Evolutionary conservation across 345 rosid species (phyloP).

Genomic region (Acer campestre): DNA sequence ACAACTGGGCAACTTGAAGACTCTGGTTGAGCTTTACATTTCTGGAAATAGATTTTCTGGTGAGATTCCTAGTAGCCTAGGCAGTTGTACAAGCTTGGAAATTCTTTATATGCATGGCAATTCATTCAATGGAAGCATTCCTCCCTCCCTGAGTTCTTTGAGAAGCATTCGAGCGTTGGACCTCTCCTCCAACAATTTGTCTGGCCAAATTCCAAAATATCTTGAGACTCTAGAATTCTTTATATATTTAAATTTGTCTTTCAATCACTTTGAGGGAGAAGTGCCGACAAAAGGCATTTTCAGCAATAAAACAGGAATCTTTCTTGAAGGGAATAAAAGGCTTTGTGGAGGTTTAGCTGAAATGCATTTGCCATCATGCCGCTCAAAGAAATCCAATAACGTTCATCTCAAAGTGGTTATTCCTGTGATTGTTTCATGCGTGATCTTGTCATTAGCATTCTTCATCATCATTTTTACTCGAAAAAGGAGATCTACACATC

Average conservation of each 20-base stretch:
- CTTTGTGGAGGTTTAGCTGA: slow-evolving; percentile 18
- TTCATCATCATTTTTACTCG: not conserved
- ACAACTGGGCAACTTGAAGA: slow-evolving; percentile 7
- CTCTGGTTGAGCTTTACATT: not conserved
- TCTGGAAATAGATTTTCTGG: not conserved
- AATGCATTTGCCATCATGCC: slow-evolving; percentile 19
- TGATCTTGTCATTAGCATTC: not conserved
- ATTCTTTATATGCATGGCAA: slow-evolving; percentile 1
- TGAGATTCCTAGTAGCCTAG: slow-evolving; percentile 20
- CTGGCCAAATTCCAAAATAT: slow-evolving; percentile 12
- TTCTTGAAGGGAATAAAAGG: slow-evolving; percentile 15
- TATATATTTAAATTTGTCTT: slow-evolving; percentile 10
- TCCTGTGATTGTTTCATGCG: not conserved
- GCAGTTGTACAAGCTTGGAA: slow-evolving; percentile 5
- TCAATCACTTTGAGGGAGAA: slow-evolving; percentile 17
- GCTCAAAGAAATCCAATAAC: slow-evolving; percentile 9
- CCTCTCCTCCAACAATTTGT: slow-evolving; percentile 21
- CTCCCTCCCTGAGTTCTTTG: slow-evolving; percentile 18
- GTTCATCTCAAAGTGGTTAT: not conserved
- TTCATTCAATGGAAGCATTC: slow-evolving; percentile 15
- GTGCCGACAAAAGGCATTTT: slow-evolving; percentile 23
- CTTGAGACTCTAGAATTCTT: slow-evolving; percentile 4
- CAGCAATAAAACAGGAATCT: slow-evolving; percentile 1
- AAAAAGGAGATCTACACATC: not conserved
- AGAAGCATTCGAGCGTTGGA: slow-evolving; percentile 5